A percentile compares a stretch with the other conserved stretches of the same genome.
Conservation (phyloP, 2,329 filamentous ascomycete genomes). For the Onygena corvina region DNA sequence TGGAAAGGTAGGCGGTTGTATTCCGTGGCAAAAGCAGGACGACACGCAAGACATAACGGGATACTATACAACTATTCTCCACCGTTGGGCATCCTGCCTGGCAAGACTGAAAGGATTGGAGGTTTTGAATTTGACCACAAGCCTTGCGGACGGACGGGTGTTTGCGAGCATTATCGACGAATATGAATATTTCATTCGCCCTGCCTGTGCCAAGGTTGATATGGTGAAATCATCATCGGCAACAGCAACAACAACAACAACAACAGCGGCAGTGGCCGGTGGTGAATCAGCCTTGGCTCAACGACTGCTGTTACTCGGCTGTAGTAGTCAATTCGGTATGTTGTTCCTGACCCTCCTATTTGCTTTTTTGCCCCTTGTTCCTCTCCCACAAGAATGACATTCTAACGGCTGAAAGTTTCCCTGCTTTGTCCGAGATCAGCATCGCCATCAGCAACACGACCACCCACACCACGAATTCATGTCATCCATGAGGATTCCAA, state of each 20-base stretch:
- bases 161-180: slow-evolving; percentile 47
- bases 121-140: slow-evolving; percentile 46
- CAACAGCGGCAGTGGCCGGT: not conserved
- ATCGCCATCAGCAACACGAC: slow-evolving; percentile 11
- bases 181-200: slow-evolving; percentile 32
- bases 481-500: slow-evolving; percentile 46
- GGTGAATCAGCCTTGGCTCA: slow-evolving; percentile 18
- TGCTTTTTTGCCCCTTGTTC: not conserved
- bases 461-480: slow-evolving; percentile 10
- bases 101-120: slow-evolving; percentile 36
- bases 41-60: slow-evolving; percentile 21
- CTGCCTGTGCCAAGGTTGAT: not conserved
- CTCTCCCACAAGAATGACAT: not conserved
- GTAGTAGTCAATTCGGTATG: slow-evolving; percentile 35
- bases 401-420: not conserved
- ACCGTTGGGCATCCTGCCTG: slow-evolving; percentile 45
- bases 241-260: not conserved
- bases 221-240: not conserved
- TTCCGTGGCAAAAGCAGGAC: slow-evolving; percentile 17
- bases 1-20: slow-evolving; percentile 16
- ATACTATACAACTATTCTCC: slow-evolving; percentile 35
- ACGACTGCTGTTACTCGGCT: slow-evolving; percentile 31
- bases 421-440: slow-evolving; percentile 5
- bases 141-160: slow-evolving; percentile 44
- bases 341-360: slow-evolving; percentile 4